Evolutionary conservation across 371 early-diverging fungal genomes (phyloP), one percentile per base, ranked within the genome.

Genomic region (Circinella minor): DNA sequence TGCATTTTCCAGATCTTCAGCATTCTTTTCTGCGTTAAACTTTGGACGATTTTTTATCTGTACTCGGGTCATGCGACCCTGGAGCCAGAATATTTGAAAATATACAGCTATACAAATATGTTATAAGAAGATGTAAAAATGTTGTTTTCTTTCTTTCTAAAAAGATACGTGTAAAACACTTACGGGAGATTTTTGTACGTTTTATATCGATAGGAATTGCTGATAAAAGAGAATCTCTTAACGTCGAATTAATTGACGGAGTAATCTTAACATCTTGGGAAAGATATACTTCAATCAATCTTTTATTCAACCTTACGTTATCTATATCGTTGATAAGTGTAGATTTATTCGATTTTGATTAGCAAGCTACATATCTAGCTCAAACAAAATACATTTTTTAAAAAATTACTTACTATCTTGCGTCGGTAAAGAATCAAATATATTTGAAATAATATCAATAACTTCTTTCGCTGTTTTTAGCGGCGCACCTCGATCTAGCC

Each of bases 1-100:
- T 9, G 90, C 90, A 10, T 82, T 80, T 69, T 91, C 87, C 8
- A 91, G 73, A 69, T 86, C 86, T 54, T 87, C 84, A 48, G 89
- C 79, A 0, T 84, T 86, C 68, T 84, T 88, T 71, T 87, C 86
- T 10, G 80, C 81, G 55, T 82, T 85, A 20, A 75, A 67, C 49
- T 86, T 88, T 17, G 81, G 69, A 67, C 88, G 80, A 57, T 87
- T 88, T 71, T 85, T 89, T 55, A 83, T 79, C 61, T 88, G 88
- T 1, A 88, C 57, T 9, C 86, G 79, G 15, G 84, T 70, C 14
- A 89, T 83, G 61, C 88, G 89, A 20, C 92, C 93, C 64, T 85
- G 81, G 34, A 92, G 82, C 71, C 80, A 87, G 66, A 88, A 90
- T 6, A 93, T 81, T 27, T 80, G 73, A 47, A 65, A 77, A 46